Base-by-base conservation (phyloP, 495 filamentous ascomycete species). In the Penicillium cosmopolitanum region DNA sequence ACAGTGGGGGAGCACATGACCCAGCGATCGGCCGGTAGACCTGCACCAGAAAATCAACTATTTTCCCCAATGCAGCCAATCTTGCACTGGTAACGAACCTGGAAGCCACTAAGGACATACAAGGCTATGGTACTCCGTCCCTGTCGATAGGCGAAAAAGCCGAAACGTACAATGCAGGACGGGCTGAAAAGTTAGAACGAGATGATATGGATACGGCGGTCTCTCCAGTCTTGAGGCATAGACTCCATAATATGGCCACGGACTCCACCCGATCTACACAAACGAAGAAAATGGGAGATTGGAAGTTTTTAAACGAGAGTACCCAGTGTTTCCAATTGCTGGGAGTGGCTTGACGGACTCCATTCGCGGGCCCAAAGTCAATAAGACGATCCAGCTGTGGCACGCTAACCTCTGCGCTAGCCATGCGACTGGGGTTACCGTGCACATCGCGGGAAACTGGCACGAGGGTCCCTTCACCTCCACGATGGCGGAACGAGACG, bases 1-100 rank as follows among this genome's bases (percentile, higher is more conserved):
- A 54, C 51, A 23, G 51, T 54, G 51, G 51, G 51, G 23, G 51
- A 40, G 38, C 51, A 54, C 51, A 54, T 54, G 51, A 54, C 38
- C 35, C 51, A 54, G 34, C 38, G 51, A 54, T 54, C 51, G 51
- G 51, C 51, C 51, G 36, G 38, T 42, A 40, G 34, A 40, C 5
- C 34, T 40, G 51, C 35, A 40, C 16, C 51, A 54, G 34, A 9
- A 42, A 54, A 36, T 36, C 51, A 40, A 52, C 51, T 25, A 54
- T 18, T 18, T 15, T 13, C 35, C 13, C 10, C 0, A n/a, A 23
- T 28, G 46, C 21, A 48, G 46, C 46, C 46, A 48, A 48, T 48
- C 46, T 54, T 33, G 35, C 13, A 21, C 35, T 54, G 10, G 31
- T n/a, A 36, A 42, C 8, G 19, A 40, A 19, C 51, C 28, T 4